A percentile compares a stretch with the other conserved stretches of the same genome.
Evolutionary conservation across 805 yeast species (phyloP).

Genomic region (Blastobotrys peoriensis): DNA sequence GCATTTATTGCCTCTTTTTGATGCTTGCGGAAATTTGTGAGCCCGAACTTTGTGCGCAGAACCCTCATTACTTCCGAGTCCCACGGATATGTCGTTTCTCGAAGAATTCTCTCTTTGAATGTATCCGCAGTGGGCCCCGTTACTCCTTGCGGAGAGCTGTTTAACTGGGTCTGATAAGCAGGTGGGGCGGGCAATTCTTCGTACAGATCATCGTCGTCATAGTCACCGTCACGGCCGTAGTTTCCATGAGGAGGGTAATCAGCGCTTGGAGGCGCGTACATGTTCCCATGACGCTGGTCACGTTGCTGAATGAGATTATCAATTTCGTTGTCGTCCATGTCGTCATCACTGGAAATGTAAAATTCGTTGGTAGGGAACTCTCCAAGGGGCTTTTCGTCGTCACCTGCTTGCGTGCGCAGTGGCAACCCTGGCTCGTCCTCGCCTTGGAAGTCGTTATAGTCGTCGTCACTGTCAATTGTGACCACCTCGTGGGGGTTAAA

Average conservation of each 20-base stretch:
- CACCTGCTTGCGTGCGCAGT: background rate
- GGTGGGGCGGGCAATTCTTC: background rate
- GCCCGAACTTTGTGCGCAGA: slow-evolving; percentile 53
- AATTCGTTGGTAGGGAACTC: background rate
- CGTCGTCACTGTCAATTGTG: background rate
- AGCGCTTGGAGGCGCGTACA: background rate
- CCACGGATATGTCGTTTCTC: slow-evolving; percentile 41
- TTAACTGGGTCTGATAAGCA: background rate
- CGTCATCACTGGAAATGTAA: background rate
- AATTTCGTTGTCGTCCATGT: background rate
- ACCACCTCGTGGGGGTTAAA: background rate
- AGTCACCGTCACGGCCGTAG: background rate
- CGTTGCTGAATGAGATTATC: background rate
- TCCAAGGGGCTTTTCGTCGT: background rate
- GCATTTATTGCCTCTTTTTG: slow-evolving; percentile 85
- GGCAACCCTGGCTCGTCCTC: background rate
- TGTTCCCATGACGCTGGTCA: background rate
- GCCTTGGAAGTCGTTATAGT: background rate
- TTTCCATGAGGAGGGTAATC: background rate
- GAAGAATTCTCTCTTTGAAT: background rate
- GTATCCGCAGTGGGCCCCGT: background rate
- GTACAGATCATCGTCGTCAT: background rate
- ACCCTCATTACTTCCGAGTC: slow-evolving; percentile 59
- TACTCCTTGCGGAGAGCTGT: slow-evolving; percentile 5
- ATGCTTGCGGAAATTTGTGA: slow-evolving; percentile 66